A percentile compares a stretch with the other conserved stretches of the same genome.
These are phyloP conservation scores for Globisporangium apiculatum DNA, from an alignment of 352 stramenopile species.

Conservation along the genomic window DNA sequence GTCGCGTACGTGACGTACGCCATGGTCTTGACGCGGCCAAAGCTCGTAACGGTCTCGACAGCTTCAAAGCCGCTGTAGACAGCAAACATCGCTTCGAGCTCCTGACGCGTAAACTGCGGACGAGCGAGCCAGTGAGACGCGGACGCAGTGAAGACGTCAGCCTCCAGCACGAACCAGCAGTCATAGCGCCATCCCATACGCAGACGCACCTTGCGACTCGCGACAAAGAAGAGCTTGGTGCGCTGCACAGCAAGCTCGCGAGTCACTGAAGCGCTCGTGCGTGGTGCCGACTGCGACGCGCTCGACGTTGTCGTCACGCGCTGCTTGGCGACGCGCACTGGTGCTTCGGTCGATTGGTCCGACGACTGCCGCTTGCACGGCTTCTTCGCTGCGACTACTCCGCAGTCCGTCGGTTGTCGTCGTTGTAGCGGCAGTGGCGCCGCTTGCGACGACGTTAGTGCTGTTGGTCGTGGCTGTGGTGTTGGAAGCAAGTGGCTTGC, in stretches of 20 bases:
- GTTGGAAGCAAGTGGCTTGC: background rate
- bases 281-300: no score
- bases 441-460: background rate
- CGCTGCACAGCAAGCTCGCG: background rate
- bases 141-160: background rate
- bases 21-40: constrained; percentile 82
- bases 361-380: constrained; percentile 44
- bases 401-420: no score
- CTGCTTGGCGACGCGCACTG: constrained; percentile 31
- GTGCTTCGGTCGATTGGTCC: constrained; percentile 25
- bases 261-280: no score
- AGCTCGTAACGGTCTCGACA: constrained; percentile 62
- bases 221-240: constrained; percentile 63
- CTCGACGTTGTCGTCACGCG: constrained; percentile 20
- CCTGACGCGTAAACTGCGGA: constrained; percentile 64
- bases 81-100: constrained; percentile 75
- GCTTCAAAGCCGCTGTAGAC: constrained; percentile 73
- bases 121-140: background rate
- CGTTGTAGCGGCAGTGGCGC: background rate
- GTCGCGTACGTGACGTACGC: constrained; percentile 70
- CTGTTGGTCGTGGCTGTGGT: background rate
- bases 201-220: constrained; percentile 48
- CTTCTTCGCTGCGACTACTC: constrained; percentile 22
- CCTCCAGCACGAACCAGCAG: background rate
- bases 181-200: background rate